Percentiles rank a stretch among this genome's conserved stretches.
Evolutionary conservation across 192 early-diverging fungal species (phyloP).

Genomic region (Coemansia sp.): DNA sequence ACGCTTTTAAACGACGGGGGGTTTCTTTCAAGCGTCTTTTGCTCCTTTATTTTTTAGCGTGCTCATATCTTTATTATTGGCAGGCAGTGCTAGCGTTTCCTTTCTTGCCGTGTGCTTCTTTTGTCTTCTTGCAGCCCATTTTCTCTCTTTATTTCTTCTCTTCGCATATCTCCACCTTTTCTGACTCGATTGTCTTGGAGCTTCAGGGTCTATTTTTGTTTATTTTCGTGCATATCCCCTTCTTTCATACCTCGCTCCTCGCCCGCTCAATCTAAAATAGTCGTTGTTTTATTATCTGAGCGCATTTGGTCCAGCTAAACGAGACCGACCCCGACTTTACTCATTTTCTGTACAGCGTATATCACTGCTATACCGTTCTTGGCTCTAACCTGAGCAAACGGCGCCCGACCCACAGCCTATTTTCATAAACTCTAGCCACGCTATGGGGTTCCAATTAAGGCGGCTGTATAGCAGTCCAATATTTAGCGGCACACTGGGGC

Average conservation of each 20-base stretch:
- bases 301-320: neutral
- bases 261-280: neutral
- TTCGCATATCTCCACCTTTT: slow-evolving; percentile 18
- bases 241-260: neutral
- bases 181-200: slow-evolving; percentile 7
- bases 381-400: neutral
- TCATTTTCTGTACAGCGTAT: neutral
- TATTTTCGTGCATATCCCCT: slow-evolving; percentile 10
- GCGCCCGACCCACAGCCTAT: neutral
- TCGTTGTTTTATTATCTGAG: neutral
- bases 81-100: neutral
- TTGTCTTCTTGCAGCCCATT: neutral
- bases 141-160: slow-evolving; percentile 14
- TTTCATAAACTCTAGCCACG: neutral
- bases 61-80: neutral
- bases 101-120: neutral
- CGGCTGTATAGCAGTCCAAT: slow-evolving; percentile 48
- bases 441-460: slow-evolving; percentile 21
- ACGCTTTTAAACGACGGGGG: slow-evolving; percentile 3
- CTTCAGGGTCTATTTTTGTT: slow-evolving; percentile 9
- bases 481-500: slow-evolving; percentile 43
- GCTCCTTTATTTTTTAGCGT: slow-evolving; percentile 4
- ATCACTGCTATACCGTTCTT: neutral
- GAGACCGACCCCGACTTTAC: too few species aligned
- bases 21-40: slow-evolving; percentile 9